phyloP scores from a whole-genome alignment of 106 monocot species.

The Dendrobium officinale region DNA sequence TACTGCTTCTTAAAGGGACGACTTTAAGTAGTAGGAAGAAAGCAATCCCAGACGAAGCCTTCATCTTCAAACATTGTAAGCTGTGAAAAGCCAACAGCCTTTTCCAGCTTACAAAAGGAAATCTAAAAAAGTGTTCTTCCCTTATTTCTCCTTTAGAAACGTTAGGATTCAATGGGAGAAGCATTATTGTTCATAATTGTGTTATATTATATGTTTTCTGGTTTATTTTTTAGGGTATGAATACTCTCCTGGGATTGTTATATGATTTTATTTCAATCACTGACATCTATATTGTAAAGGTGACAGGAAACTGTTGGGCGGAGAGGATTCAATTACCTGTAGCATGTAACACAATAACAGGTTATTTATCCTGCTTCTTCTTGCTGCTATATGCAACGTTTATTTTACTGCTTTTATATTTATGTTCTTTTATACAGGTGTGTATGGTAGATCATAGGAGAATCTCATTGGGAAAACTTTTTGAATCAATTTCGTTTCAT shows the following conservation, averaged over 20 bases:
- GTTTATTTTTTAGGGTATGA: no score
- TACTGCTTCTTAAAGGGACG: no score
- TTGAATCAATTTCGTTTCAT: no score
- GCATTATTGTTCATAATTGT: neutral
- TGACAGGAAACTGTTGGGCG: neutral
- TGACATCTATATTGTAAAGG: neutral
- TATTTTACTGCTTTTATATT: no score
- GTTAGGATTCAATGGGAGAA: no score
- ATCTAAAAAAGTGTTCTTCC: neutral
- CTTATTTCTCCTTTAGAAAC: neutral
- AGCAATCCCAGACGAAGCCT: no score
- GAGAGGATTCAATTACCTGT: neutral
- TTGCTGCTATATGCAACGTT: no score
- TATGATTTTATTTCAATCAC: neutral
- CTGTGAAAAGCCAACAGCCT: neutral
- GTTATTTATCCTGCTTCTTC: neutral
- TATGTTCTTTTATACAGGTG: neutral
- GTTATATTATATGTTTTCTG: neutral
- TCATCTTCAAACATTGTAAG: no score
- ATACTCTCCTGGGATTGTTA: neutral
- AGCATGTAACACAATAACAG: neutral
- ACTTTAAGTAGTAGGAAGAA: no score
- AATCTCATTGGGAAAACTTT: neutral
- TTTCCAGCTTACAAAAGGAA: neutral
- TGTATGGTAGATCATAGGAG: neutral